Evolutionary conservation across 192 early-diverging fungal species (phyloP).

Genomic region (Chytriomyces sp.): DNA sequence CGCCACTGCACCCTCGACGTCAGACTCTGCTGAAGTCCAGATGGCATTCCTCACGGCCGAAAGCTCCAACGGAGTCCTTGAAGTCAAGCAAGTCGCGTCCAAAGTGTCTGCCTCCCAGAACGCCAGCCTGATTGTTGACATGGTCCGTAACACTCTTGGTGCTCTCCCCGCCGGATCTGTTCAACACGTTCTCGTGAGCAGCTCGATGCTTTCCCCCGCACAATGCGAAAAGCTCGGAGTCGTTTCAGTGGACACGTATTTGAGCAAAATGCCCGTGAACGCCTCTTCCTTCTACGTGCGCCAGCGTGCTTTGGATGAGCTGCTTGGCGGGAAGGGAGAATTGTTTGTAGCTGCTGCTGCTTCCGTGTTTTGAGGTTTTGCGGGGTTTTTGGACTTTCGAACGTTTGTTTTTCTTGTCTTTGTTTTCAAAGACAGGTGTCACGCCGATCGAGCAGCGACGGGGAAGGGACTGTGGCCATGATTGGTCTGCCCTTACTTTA

Average conservation of each 20-base stretch:
- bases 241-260: slow-evolving; percentile 4
- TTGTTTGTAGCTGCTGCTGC: background rate
- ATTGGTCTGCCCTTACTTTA: too few relatives aligned
- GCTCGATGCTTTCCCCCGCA: background rate
- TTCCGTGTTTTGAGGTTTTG: slow-evolving; percentile 2
- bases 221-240: slow-evolving; percentile 22
- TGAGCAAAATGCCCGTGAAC: background rate
- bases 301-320: background rate
- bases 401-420: too few relatives aligned
- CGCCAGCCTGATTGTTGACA: slow-evolving; percentile 8
- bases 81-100: slow-evolving; percentile 19
- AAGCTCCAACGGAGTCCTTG: slow-evolving; percentile 7
- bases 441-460: too few relatives aligned
- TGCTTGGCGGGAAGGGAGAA: background rate
- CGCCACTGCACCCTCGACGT: background rate
- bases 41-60: slow-evolving; percentile 32
- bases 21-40: slow-evolving; percentile 16
- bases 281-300: slow-evolving; percentile 3
- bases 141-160: slow-evolving; percentile 16
- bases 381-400: background rate
- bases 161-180: slow-evolving; percentile 13
- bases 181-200: slow-evolving; percentile 10
- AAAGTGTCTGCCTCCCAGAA: slow-evolving; percentile 10
- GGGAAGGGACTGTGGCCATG: too few relatives aligned
- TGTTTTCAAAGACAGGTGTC: too few relatives aligned